These are phyloP conservation scores for Didymella lethalis DNA, from an alignment of 2,329 filamentous ascomycete genomes.

Conservation along the genomic window DNA sequence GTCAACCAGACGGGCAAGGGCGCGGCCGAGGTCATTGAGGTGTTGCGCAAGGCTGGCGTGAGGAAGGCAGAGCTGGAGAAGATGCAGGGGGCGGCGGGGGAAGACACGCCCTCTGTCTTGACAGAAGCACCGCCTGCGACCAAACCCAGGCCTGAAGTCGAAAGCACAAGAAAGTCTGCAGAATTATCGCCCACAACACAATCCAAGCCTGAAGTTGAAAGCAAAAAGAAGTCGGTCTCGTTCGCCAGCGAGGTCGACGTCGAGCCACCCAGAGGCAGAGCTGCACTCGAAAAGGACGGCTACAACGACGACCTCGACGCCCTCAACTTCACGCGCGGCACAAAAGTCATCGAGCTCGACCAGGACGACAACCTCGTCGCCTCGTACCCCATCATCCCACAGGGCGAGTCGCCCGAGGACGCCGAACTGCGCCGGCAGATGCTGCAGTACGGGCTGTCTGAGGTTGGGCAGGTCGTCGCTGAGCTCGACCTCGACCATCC, in stretches of 20 bases:
- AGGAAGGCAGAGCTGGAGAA: conserved; percentile 41
- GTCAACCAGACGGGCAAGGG: conserved; percentile 67
- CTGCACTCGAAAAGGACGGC: conserved; percentile 28
- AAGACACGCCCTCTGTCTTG: neutral
- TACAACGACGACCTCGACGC: conserved; percentile 40
- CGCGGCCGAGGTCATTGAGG: conserved; percentile 73
- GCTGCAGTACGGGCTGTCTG: conserved; percentile 86
- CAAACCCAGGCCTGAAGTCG: neutral
- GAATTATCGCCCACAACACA: neutral
- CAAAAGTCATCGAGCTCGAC: conserved; percentile 55
- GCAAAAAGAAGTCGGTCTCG: conserved; percentile 65
- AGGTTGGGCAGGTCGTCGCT: conserved; percentile 90
- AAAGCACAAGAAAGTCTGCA: neutral
- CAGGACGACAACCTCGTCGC: conserved; percentile 53
- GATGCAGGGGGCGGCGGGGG: conserved; percentile 14
- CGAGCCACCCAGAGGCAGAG: conserved; percentile 26
- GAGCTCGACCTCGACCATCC: conserved; percentile 84
- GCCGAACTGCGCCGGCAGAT: conserved; percentile 83
- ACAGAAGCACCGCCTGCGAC: neutral
- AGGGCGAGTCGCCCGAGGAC: conserved; percentile 81
- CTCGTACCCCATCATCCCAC: conserved; percentile 67
- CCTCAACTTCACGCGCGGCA: conserved; percentile 42
- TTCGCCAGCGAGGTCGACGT: conserved; percentile 67
- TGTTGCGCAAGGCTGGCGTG: conserved; percentile 79
- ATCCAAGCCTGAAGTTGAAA: conserved; percentile 3